A percentile compares a stretch with the other conserved stretches of the same genome.
Evolutionary conservation across 192 early-diverging fungal species (phyloP).

Genomic region (Piromyces finnis): DNA sequence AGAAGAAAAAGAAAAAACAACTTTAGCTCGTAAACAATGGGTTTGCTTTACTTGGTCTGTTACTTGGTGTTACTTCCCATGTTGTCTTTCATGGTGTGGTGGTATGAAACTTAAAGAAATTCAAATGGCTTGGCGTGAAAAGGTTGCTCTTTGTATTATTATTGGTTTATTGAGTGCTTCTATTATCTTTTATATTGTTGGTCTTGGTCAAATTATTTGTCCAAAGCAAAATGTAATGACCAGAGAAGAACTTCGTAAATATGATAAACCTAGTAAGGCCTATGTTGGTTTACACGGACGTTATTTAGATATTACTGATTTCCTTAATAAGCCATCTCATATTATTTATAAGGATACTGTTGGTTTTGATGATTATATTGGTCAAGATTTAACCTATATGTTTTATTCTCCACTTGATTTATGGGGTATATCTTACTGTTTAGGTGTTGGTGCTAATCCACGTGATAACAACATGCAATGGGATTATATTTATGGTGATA

Average conservation of each 20-base stretch:
- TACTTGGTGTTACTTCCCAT: constrained; percentile 68
- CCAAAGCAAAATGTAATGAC: constrained; percentile 36
- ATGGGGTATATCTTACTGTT: neutral
- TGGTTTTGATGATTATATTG: neutral
- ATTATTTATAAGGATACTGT: neutral
- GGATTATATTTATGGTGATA: neutral
- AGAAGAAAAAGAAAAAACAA: constrained; percentile 26
- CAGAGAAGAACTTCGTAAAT: neutral
- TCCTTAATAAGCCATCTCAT: neutral
- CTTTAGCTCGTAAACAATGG: constrained; percentile 34
- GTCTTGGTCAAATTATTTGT: constrained; percentile 55
- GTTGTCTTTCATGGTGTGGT: constrained; percentile 29
- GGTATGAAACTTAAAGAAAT: constrained; percentile 75
- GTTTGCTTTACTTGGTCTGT: constrained; percentile 58
- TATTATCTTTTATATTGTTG: constrained; percentile 74
- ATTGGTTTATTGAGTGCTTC: constrained; percentile 61
- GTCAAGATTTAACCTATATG: neutral
- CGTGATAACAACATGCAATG: neutral
- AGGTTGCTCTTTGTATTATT: constrained; percentile 65
- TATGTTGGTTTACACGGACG: neutral
- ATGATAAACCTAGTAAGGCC: neutral
- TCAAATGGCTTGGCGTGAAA: constrained; percentile 91
- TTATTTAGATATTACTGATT: neutral
- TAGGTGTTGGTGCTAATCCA: neutral
- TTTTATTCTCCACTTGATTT: neutral